Evolutionary conservation across 108 stramenopile species (phyloP).

Genomic region (Schizochytrium sp.): DNA sequence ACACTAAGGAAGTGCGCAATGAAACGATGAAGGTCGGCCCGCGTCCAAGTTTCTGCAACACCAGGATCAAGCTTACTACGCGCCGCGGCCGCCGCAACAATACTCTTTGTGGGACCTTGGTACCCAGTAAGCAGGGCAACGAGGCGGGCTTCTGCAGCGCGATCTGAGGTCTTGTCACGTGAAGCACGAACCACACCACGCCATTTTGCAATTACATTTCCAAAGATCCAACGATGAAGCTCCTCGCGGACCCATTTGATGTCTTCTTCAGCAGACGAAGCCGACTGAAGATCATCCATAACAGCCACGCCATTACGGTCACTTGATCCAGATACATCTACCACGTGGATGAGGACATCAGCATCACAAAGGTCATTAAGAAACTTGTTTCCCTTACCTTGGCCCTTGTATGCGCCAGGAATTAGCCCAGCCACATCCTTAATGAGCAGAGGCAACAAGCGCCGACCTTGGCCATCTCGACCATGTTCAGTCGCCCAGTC

Average conservation of each 20-base stretch:
- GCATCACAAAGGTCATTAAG: conserved; percentile 90
- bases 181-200: conserved; percentile 79
- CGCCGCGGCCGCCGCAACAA: conserved; percentile 80
- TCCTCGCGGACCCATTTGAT: conserved; percentile 85
- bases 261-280: conserved; percentile 81
- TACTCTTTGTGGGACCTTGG: conserved; percentile 70
- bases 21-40: conserved; percentile 83
- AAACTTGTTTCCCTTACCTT: conserved; percentile 87
- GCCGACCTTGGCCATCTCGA: conserved; percentile 77
- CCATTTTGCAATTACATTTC: conserved; percentile 86
- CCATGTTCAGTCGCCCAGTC: conserved; percentile 73
- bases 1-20: conserved; percentile 84
- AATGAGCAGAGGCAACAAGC: conserved; percentile 83
- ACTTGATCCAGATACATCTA: conserved; percentile 82
- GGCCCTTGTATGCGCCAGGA: conserved; percentile 87
- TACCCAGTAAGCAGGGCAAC: conserved; percentile 88
- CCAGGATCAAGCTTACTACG: conserved; percentile 77
- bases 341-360: conserved; percentile 84
- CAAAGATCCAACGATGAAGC: conserved; percentile 87
- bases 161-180: conserved; percentile 57
- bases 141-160: conserved; percentile 68
- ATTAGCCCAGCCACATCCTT: conserved; percentile 92
- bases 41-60: conserved; percentile 79
- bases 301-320: conserved; percentile 80
- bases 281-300: conserved; percentile 65